These are phyloP conservation scores for Chrysanthemum seticuspe DNA, from an alignment of 129 eudicot species.

Conservation along the genomic window DNA sequence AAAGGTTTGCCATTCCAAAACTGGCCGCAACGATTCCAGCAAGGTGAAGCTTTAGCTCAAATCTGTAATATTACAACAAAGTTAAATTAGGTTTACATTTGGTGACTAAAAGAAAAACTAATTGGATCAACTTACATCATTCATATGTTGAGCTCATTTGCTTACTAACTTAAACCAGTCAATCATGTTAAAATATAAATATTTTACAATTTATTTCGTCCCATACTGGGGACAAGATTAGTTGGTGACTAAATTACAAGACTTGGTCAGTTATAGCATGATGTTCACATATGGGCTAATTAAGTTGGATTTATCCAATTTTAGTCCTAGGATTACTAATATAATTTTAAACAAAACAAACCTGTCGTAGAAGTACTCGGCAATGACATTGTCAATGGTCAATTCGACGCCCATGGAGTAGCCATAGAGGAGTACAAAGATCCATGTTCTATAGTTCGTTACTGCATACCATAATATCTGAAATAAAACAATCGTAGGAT, in stretches of 20 bases:
- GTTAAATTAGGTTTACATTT: background rate
- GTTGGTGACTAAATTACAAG: too few species aligned
- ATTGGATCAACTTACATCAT: too few species aligned
- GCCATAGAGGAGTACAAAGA: constrained; percentile 59
- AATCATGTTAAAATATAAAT: too few species aligned
- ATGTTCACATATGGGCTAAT: too few species aligned
- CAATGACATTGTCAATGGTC: constrained; percentile 59
- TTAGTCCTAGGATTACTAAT: too few species aligned
- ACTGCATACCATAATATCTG: constrained; percentile 63
- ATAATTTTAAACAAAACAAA: background rate
- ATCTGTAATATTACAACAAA: constrained; percentile 14
- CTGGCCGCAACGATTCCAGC: constrained; percentile 60
- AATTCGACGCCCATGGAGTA: constrained; percentile 66
- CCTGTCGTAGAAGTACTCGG: constrained; percentile 71
- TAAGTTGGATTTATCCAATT: too few species aligned
- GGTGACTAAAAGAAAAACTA: too few species aligned
- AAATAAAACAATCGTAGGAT: background rate
- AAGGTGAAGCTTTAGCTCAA: constrained; percentile 51
- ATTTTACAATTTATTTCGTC: too few species aligned
- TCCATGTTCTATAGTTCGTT: constrained; percentile 65
- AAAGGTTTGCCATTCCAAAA: constrained; percentile 67
- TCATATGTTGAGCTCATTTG: background rate
- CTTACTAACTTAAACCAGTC: too few species aligned
- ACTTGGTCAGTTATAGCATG: too few species aligned
- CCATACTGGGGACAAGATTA: too few species aligned